Evolutionary conservation across 225 moss, liverwort and hornwort species (phyloP).

Genomic region (Thuidium tamariscinum): DNA sequence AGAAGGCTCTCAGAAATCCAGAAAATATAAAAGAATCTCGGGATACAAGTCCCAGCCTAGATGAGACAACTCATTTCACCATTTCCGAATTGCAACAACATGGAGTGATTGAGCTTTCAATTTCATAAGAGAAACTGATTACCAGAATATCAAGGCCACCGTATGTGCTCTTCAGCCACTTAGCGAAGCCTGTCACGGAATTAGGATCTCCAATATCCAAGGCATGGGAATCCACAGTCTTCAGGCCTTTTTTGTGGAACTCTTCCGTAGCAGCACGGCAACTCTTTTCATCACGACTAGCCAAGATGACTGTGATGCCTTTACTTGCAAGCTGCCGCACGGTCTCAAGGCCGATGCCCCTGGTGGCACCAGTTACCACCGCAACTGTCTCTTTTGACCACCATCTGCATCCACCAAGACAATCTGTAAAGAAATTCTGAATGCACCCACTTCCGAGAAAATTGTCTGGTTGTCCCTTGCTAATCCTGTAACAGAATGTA

Average conservation of each 20-base stretch:
- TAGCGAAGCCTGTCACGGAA: slow-evolving; percentile 8
- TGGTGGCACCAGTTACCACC: slow-evolving; percentile 11
- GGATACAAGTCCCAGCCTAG: background rate
- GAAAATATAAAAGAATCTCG: background rate
- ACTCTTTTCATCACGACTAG: slow-evolving; percentile 23
- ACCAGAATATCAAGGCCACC: slow-evolving; percentile 60
- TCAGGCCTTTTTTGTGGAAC: slow-evolving; percentile 24
- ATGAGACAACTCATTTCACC: background rate
- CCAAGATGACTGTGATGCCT: slow-evolving; percentile 9
- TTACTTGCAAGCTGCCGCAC: slow-evolving; percentile 3
- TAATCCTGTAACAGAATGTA: background rate
- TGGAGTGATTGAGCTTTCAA: background rate
- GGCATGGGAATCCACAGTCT: slow-evolving; percentile 24
- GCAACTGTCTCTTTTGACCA: slow-evolving; percentile 20
- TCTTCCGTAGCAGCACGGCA: slow-evolving; percentile 1
- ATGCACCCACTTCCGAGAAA: background rate
- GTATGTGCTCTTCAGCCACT: slow-evolving; percentile 29
- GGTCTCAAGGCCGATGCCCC: slow-evolving; percentile 3
- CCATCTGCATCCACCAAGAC: background rate
- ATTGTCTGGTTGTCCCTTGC: background rate
- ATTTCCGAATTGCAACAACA: background rate
- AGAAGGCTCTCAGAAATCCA: background rate
- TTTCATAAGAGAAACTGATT: background rate
- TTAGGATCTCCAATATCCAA: slow-evolving; percentile 17
- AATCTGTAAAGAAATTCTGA: background rate